Conservation (phyloP, 2,329 filamentous ascomycete genomes). For the Trichophyton verrucosum region DNA sequence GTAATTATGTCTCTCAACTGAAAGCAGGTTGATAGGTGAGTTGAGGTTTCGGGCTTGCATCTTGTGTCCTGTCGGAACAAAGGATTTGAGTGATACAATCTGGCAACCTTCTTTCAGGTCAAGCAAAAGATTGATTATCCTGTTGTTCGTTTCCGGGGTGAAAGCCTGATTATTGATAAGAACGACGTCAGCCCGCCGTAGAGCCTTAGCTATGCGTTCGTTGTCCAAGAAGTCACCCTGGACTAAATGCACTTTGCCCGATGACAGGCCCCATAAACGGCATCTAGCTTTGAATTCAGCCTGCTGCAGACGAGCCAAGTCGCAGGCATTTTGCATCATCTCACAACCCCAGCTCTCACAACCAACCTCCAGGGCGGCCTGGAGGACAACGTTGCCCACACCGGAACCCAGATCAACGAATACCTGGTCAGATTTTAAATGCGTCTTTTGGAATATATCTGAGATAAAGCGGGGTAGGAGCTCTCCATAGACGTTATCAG, state of each 20-base stretch:
- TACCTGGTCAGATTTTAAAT: conserved; percentile 67
- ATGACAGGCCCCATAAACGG: conserved; percentile 73
- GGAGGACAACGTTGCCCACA: conserved; percentile 88
- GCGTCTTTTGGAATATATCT: conserved; percentile 64
- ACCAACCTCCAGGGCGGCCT: conserved; percentile 83
- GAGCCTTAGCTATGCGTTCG: conserved; percentile 53
- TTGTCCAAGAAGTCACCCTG: conserved; percentile 74
- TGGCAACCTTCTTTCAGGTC: conserved; percentile 84
- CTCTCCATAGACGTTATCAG: conserved; percentile 91
- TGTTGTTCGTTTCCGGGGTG: conserved; percentile 71
- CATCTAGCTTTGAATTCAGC: conserved; percentile 76
- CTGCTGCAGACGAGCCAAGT: conserved; percentile 66
- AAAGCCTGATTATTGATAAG: conserved; percentile 98
- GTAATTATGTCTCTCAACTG: conserved; percentile 61
- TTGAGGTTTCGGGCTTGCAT: conserved; percentile 63
- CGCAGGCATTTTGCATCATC: conserved; percentile 83
- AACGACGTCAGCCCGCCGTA: conserved; percentile 84
- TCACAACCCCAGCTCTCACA: conserved; percentile 95
- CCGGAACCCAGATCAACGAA: conserved; percentile 94
- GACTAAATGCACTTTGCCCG: conserved; percentile 68
- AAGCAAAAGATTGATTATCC: conserved; percentile 76
- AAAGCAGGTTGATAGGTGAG: conserved; percentile 67
- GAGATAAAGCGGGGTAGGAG: conserved; percentile 74
- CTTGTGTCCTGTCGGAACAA: conserved; percentile 68
- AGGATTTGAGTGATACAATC: conserved; percentile 84